Evolutionary conservation across 768 basidiomycete species (phyloP).

Genomic region (Hebeloma cylindrosporum): DNA sequence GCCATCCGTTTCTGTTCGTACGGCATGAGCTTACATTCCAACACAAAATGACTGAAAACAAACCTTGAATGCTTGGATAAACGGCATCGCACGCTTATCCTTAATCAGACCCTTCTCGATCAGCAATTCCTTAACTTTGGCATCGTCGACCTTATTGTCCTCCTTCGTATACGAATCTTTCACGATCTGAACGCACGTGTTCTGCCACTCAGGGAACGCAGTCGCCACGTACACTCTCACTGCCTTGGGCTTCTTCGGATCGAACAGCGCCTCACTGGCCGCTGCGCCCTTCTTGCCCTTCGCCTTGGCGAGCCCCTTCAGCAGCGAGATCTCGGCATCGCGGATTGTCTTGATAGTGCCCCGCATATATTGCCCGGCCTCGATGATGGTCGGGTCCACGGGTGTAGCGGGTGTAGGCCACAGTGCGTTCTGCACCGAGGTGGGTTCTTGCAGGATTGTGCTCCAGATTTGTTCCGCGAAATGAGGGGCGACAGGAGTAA

Average conservation of each 20-base stretch:
- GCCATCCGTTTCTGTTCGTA: slow-evolving; percentile 70
- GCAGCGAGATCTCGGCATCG: slow-evolving; percentile 75
- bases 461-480: slow-evolving; percentile 91
- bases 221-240: slow-evolving; percentile 91
- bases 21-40: slow-evolving; percentile 2
- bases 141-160: slow-evolving; percentile 77
- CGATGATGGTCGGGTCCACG: slow-evolving; percentile 66
- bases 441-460: slow-evolving; percentile 65
- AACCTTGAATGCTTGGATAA: slow-evolving; percentile 92
- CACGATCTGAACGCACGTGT: slow-evolving; percentile 72
- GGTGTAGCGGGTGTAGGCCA: slow-evolving; percentile 73
- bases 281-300: slow-evolving; percentile 57
- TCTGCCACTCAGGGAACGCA: slow-evolving; percentile 93
- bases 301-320: slow-evolving; percentile 79
- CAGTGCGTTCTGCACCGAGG: slow-evolving; percentile 77
- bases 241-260: slow-evolving; percentile 82
- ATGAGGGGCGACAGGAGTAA: slow-evolving; percentile 89
- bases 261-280: slow-evolving; percentile 54
- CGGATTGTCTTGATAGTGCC: slow-evolving; percentile 88
- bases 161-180: slow-evolving; percentile 62
- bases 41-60: slow-evolving; percentile 11
- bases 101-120: slow-evolving; percentile 79
- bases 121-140: slow-evolving; percentile 67
- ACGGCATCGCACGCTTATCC: slow-evolving; percentile 96
- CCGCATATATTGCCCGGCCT: slow-evolving; percentile 84